A percentile compares a stretch with the other conserved stretches of the same genome.
phyloP scores from a whole-genome alignment of 2,329 filamentous ascomycete genomes.

The Alternaria ethzedia region DNA sequence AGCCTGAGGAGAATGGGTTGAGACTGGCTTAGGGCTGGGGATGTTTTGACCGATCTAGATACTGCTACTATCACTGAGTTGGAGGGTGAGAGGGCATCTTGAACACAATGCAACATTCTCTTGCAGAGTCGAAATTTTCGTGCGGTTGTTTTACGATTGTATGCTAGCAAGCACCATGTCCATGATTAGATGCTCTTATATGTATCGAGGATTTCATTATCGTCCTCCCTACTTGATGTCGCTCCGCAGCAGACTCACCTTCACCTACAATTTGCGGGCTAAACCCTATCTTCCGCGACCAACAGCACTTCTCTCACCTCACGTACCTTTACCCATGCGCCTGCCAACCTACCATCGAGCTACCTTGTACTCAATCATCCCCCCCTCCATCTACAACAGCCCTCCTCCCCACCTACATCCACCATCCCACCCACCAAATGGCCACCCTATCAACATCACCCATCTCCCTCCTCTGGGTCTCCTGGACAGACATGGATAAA shows the following conservation, averaged over 20 bases:
- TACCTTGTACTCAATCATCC: neutral
- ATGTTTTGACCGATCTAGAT: neutral
- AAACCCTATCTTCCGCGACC: neutral
- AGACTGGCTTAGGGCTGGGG: conserved; percentile 30
- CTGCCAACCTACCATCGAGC: neutral
- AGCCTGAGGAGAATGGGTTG: conserved; percentile 46
- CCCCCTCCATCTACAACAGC: too few relatives aligned
- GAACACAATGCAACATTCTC: neutral
- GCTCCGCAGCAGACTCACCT: neutral
- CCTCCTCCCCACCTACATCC: neutral
- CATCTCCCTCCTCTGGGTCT: neutral
- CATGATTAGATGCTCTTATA: neutral
- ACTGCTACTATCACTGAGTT: too few relatives aligned
- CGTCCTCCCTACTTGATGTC: neutral
- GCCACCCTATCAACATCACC: neutral
- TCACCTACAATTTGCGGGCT: neutral
- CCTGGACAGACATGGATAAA: too few relatives aligned
- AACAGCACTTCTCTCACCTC: neutral
- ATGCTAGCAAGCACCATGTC: neutral
- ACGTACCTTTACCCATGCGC: neutral
- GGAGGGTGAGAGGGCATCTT: neutral
- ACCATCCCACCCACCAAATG: neutral
- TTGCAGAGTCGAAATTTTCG: neutral
- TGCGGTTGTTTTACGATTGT: neutral
- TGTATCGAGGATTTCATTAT: neutral